A percentile compares a stretch with the other conserved stretches of the same genome.
Evolutionary conservation across 768 basidiomycete species (phyloP).

Genomic region (Leccinum rimulosum): DNA sequence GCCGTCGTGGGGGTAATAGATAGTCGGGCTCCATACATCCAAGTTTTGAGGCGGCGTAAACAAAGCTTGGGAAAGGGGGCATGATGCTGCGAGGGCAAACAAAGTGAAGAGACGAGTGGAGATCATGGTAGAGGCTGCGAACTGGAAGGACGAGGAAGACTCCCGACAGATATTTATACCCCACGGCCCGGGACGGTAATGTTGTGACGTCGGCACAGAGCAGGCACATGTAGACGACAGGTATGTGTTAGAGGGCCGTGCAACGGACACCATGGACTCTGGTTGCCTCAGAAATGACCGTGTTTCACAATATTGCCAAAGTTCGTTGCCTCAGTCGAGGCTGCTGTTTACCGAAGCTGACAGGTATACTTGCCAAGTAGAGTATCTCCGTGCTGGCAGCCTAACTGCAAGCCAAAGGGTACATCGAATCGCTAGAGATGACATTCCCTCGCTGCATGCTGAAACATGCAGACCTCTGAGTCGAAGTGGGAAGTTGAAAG

Average conservation of each 20-base stretch:
- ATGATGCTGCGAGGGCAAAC: conserved; percentile 9
- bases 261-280: background rate
- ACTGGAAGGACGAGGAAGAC: background rate
- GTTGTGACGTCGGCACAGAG: background rate
- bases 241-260: background rate
- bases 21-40: conserved; percentile 29
- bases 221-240: background rate
- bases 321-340: background rate
- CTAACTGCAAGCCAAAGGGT: background rate
- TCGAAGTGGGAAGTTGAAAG: background rate
- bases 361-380: background rate
- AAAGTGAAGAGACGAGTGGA: conserved; percentile 1
- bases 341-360: background rate
- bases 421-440: background rate
- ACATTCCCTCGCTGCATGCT: background rate
- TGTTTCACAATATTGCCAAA: background rate
- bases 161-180: conserved; percentile 7
- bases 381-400: background rate
- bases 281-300: background rate
- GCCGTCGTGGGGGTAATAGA: conserved; percentile 21
- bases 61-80: conserved; percentile 7
- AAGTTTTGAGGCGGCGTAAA: background rate
- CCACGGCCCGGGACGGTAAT: background rate
- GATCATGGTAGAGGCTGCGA: conserved; percentile 3
- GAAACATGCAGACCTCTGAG: background rate